These are phyloP conservation scores for Aureobasidium pullulans DNA, from an alignment of 2,329 filamentous ascomycete species.

Conservation along the genomic window DNA sequence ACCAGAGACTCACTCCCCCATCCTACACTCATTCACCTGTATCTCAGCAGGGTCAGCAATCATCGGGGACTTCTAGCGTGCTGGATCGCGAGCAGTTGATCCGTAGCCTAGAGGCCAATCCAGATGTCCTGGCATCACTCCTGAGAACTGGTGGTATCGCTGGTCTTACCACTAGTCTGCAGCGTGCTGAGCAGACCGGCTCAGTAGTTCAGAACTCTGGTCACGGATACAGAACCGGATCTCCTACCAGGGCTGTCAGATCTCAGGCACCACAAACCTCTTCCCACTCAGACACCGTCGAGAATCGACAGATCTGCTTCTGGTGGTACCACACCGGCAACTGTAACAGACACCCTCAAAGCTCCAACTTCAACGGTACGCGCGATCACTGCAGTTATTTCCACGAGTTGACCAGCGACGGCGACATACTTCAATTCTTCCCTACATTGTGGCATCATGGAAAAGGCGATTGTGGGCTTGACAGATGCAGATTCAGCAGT, in stretches of 20 bases:
- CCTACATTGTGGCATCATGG: not conserved
- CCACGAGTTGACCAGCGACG: not conserved
- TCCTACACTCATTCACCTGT: too few relatives aligned
- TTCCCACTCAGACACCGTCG: too few relatives aligned
- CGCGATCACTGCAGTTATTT: not conserved
- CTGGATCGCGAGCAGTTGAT: too few relatives aligned
- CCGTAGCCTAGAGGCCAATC: too few relatives aligned
- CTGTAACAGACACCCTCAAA: not conserved
- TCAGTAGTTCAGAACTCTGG: not conserved
- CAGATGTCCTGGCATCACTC: too few relatives aligned
- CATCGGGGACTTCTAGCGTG: too few relatives aligned
- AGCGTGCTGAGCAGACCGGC: not conserved
- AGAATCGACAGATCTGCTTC: not conserved
- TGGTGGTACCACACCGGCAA: not conserved
- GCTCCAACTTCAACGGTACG: not conserved
- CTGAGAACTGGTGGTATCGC: too few relatives aligned
- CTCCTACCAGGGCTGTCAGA: not conserved
- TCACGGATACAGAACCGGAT: not conserved
- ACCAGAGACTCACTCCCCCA: too few relatives aligned
- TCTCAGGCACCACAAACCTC: not conserved
- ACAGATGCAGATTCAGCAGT: not conserved
- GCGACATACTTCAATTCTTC: not conserved
- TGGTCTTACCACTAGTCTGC: too few relatives aligned
- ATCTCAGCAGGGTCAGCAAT: too few relatives aligned
- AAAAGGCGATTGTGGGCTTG: not conserved